Evolutionary conservation across 2,329 filamentous ascomycete species (phyloP).

Genomic region (Dothideomycetes sp.): DNA sequence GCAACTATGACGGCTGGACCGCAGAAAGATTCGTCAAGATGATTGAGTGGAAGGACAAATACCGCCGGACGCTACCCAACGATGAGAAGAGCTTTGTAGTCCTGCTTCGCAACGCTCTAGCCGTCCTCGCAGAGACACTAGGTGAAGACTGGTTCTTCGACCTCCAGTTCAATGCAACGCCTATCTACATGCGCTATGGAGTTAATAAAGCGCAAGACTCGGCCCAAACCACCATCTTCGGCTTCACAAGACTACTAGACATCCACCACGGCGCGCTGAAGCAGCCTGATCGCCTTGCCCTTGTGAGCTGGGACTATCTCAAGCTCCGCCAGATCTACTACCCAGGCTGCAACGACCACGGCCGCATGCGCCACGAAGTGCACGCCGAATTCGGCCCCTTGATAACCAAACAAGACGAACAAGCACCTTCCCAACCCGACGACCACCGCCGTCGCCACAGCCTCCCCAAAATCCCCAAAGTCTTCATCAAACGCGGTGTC

Average conservation of each 20-base stretch:
- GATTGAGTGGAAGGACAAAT: conserved; percentile 8
- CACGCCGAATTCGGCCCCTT: conserved; percentile 35
- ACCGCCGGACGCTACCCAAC: conserved; percentile 12
- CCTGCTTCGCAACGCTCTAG: conserved; percentile 21
- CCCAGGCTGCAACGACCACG: conserved; percentile 33
- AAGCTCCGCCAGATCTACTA: conserved; percentile 31
- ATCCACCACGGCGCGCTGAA: conserved; percentile 25
- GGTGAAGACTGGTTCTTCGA: conserved; percentile 29
- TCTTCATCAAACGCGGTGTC: conserved; percentile 12
- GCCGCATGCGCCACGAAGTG: conserved; percentile 31
- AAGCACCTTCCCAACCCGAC: no score
- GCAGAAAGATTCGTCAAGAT: conserved; percentile 13
- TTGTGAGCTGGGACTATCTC: conserved; percentile 26
- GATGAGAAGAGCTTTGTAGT: conserved; percentile 26
- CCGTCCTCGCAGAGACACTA: conserved; percentile 20
- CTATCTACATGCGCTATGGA: conserved; percentile 23
- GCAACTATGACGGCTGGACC: conserved; percentile 22
- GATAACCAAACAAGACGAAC: conserved; percentile 17
- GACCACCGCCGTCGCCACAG: conserved; percentile 7
- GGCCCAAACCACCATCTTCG: conserved; percentile 28
- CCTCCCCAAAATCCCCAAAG: conserved; percentile 5
- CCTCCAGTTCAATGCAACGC: conserved; percentile 32
- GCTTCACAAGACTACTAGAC: conserved; percentile 34
- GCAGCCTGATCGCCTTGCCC: conserved; percentile 10
- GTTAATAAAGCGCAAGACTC: conserved; percentile 11